Evolutionary conservation across 1,284 basidiomycete genomes (phyloP).

Genomic region (Gymnopus androsaceus): DNA sequence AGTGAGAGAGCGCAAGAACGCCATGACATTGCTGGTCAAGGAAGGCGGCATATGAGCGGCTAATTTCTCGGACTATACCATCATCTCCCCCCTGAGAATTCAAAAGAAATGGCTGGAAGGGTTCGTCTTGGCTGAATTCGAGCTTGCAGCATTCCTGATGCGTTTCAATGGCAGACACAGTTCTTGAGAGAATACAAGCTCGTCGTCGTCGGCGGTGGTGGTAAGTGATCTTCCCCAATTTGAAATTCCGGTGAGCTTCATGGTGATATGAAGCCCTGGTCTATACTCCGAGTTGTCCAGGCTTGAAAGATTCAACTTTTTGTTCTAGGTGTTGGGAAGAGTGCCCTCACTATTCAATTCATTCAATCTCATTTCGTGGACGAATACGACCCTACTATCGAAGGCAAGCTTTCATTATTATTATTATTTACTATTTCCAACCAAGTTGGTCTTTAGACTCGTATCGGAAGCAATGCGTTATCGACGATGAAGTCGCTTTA

Average conservation of each 20-base stretch:
- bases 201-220: conserved; percentile 97
- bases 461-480: conserved; percentile 94
- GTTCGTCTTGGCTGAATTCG: conserved; percentile 9
- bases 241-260: too few species aligned
- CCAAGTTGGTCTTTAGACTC: conserved; percentile 63
- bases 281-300: not conserved
- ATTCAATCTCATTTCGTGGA: conserved; percentile 97
- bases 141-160: not conserved
- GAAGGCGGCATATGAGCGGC: not conserved
- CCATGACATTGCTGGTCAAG: not conserved
- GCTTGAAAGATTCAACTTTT: not conserved
- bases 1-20: not conserved
- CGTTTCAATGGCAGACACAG: conserved; percentile 77
- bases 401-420: conserved; percentile 52
- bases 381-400: conserved; percentile 98
- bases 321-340: conserved; percentile 90
- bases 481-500: conserved; percentile 97
- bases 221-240: too few species aligned
- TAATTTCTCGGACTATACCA: not conserved
- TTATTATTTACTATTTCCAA: not conserved
- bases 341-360: conserved; percentile 96
- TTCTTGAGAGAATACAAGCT: conserved; percentile 96
- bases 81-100: too few species aligned
- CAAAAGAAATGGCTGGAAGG: conserved; percentile 19
- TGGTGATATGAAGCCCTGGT: too few species aligned